Conservation (phyloP, 2,329 filamentous ascomycete genomes). For the Thelonectria olida region DNA sequence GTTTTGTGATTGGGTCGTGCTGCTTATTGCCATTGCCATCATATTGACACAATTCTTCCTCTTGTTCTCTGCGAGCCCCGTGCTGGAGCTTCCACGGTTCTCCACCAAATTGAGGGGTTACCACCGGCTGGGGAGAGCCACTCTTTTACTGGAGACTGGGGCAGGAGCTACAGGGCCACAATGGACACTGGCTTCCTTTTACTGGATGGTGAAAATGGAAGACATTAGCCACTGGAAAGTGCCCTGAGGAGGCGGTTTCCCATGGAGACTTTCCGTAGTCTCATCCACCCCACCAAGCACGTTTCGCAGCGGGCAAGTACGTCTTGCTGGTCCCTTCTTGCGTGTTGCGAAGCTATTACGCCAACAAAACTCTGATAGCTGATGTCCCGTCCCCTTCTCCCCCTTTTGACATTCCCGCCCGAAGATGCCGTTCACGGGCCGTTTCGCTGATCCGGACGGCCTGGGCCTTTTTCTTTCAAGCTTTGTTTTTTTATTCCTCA, state of each 20-base stretch:
- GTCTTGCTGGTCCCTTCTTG: conserved; percentile 31
- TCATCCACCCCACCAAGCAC: conserved; percentile 40
- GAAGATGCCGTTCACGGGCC: conserved; percentile 10
- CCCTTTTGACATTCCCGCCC: conserved; percentile 1
- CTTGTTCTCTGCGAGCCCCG: conserved; percentile 1
- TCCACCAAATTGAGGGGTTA: conserved; percentile 16
- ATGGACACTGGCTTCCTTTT: neutral
- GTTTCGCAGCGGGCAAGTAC: conserved; percentile 31
- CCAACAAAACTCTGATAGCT: conserved; percentile 29
- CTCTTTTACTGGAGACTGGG: conserved; percentile 8
- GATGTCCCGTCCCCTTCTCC: neutral
- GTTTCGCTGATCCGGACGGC: conserved; percentile 12
- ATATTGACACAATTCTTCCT: conserved; percentile 7
- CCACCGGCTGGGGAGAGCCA: conserved; percentile 7
- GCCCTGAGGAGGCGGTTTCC: neutral
- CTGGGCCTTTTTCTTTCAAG: neutral
- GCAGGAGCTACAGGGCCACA: conserved; percentile 1
- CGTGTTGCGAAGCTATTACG: conserved; percentile 33
- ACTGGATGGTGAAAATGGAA: neutral
- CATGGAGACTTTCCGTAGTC: too few relatives aligned
- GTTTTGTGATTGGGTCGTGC: too few relatives aligned
- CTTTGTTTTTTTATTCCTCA: neutral
- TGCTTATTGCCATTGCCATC: neutral
- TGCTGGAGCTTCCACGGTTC: conserved; percentile 1
- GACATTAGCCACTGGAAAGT: neutral